Evolutionary conservation across 768 basidiomycete species (phyloP), one percentile per base, ranked within the genome.

Genomic region (Lyophyllum semitale): DNA sequence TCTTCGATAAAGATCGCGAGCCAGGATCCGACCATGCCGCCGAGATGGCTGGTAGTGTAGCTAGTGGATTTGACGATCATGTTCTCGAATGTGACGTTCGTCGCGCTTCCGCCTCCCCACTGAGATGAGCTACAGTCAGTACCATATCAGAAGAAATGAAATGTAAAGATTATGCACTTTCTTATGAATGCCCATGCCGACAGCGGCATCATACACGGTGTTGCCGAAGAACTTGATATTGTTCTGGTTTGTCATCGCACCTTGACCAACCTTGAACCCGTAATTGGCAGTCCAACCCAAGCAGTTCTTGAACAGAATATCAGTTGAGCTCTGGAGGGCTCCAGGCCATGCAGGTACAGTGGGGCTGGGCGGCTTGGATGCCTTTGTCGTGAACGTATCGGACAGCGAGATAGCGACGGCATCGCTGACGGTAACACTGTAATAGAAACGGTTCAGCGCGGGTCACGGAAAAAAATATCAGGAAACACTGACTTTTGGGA

Each of bases 221-320:
- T 54, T 57, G 5, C 52, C 49, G 22, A 42, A 53, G 47, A 61
- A 61, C 40, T 48, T 55, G 49, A 58, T 56, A 23, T 59, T 59
- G 11, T 17, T 27, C 55, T 60, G 59, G 42, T 60, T 32, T 5
- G 46, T 20, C 57, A 56, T 33, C 9, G 59, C 51, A 22, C 61
- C 61, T 22, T 62, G 63, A 17, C 63, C 59, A 11, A 62, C 57
- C 43, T 64, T 60, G 45, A 64, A 62, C 23, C 58, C 59, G 29
- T 60, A 62, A 33, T 57, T 56, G 22, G n/a, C 40, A 23, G 61
- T 60, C 61, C 61, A 60, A 25, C 48, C 61, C 26, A 57, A 33
- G 49, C 54, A 57, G 33, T 62, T 54, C 22, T 48, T 32, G 42
- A 60, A 62, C 1, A 41, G 48, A 30, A 64, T 45, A 25, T 62